Evolutionary conservation across 495 filamentous ascomycete species (phyloP), one percentile per base, ranked within the genome.

Genomic region (Penicillium antarcticum): DNA sequence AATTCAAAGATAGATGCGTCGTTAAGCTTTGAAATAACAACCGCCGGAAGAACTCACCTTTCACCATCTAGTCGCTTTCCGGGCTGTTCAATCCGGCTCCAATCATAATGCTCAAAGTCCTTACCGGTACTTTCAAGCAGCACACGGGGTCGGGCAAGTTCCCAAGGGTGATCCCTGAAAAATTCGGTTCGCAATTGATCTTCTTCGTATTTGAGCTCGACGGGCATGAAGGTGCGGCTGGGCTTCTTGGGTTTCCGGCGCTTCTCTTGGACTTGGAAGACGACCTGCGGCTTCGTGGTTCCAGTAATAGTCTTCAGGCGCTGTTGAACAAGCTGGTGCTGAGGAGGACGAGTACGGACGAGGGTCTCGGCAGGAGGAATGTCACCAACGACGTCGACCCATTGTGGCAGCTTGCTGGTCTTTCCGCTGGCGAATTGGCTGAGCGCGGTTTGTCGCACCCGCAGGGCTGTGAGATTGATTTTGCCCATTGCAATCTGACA

Each of bases 81-180:
- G n/a, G 78, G 80, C 70, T 97, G 92, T 66, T 74, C 70, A 49
- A 96, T 70, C 60, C 73, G 84, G 55, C 85, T 86, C 94, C 94
- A 98, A 68, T 97, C 88, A 49, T 82, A 83, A 41, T 71, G 74
- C 56, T 82, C 76, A 33, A 74, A 79, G 66, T 98, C 94, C 63
- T 83, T 87, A 21, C 94, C 94, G 62, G 92, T 85, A 60, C 83
- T 79, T 71, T 98, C 94, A 11, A 96, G 72, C 21, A 98, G 68
- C 53, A 96, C 78, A 56, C 85, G 79, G 44, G 94, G 94, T 55
- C 94, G 80, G 24, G 95, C 94, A 61, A 98, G 76, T 67, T 98
- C 94, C 94, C 94, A 98, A 4, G 94, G 94, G 70, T 98, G 94
- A 68, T 98, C 92, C 52, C 76, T 78, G 74, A 87, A 97, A 74